Percentiles rank a stretch among this genome's conserved stretches.
Evolutionary conservation across 768 basidiomycete species (phyloP).

Genomic region (Ramaria rubella): DNA sequence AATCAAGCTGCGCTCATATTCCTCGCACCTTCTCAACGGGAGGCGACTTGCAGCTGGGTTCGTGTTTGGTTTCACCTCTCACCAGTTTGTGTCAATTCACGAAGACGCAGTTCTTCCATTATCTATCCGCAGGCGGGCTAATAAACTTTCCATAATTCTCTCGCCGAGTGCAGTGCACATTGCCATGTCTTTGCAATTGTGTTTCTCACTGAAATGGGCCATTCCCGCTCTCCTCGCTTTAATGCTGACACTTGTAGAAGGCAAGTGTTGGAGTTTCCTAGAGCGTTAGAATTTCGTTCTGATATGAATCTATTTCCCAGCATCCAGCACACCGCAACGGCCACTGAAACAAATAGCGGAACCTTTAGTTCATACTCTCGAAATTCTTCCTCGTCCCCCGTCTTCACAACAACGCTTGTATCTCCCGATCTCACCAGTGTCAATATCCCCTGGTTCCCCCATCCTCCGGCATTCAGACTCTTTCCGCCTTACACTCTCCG

Average conservation of each 20-base stretch:
- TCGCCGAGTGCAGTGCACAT: not conserved
- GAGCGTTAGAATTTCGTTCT: not conserved
- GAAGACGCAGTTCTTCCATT: not conserved
- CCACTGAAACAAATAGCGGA: constrained; percentile 45
- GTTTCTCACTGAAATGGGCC: not conserved
- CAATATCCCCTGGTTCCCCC: constrained; percentile 27
- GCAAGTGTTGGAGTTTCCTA: not conserved
- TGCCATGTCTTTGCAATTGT: not conserved
- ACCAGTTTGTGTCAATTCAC: no score
- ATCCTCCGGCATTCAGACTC: constrained; percentile 61
- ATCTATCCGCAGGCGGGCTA: constrained; percentile 3
- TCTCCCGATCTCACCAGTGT: not conserved
- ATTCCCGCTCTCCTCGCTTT: not conserved
- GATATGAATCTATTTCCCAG: constrained; percentile 24
- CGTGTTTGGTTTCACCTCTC: no score
- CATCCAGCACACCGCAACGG: constrained; percentile 40
- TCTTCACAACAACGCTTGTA: constrained; percentile 27
- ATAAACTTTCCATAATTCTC: not conserved
- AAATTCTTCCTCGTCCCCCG: constrained; percentile 46
- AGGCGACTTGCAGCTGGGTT: no score
- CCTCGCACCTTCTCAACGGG: no score
- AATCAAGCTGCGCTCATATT: no score
- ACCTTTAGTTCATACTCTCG: constrained; percentile 45
- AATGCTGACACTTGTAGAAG: not conserved
- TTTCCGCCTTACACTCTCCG: constrained; percentile 61